phyloP scores from a whole-genome alignment of 257 asterid species.

The Plantago ovata region DNA sequence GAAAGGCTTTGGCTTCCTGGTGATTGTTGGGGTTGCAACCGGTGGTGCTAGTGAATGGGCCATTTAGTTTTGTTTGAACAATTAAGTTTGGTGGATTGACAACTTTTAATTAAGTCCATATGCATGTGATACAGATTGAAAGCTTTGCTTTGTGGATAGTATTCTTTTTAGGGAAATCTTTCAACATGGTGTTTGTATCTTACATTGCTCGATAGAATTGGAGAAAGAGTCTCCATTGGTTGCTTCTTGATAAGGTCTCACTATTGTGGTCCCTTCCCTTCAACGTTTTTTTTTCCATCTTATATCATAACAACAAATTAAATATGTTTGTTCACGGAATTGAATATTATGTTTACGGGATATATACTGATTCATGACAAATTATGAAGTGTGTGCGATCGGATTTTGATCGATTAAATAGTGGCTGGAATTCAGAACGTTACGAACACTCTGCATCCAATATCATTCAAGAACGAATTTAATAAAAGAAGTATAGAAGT shows the following conservation, averaged over 20 bases:
- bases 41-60: conserved; percentile 38
- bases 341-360: too few species aligned
- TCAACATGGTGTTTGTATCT: conserved; percentile 33
- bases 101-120: conserved; percentile 25
- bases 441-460: too few species aligned
- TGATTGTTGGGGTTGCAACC: conserved; percentile 29
- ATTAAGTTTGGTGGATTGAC: conserved; percentile 26
- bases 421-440: too few species aligned
- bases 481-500: too few species aligned
- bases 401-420: too few species aligned
- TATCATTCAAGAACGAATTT: too few species aligned
- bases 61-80: conserved; percentile 27
- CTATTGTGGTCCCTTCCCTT: conserved; percentile 43
- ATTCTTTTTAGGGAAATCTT: conserved; percentile 10
- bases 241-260: conserved; percentile 50
- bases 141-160: not conserved
- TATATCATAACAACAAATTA: too few species aligned
- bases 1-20: conserved; percentile 24
- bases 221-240: conserved; percentile 45
- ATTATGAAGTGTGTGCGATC: too few species aligned
- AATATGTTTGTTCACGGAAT: too few species aligned
- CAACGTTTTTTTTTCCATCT: too few species aligned
- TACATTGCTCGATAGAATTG: conserved; percentile 18
- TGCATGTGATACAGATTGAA: not conserved
- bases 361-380: too few species aligned